Evolutionary conservation across 2,329 filamentous ascomycete species (phyloP).

Genomic region (Penicillium rolfsii): DNA sequence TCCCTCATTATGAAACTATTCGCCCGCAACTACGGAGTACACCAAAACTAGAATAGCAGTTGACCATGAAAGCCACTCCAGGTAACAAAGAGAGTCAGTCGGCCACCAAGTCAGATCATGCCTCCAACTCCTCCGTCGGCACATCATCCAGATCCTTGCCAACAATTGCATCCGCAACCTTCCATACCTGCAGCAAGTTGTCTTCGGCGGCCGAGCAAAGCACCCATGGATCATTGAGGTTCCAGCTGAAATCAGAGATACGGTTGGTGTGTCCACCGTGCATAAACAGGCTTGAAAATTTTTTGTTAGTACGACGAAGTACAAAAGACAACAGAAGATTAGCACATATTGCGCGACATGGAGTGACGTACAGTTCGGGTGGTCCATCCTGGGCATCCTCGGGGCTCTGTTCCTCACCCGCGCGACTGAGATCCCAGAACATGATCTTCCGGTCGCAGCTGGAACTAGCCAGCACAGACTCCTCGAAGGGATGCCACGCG

Average conservation of each 20-base stretch:
- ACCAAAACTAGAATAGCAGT: slow-evolving; percentile 9
- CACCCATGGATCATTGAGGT: slow-evolving; percentile 94
- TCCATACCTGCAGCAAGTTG: slow-evolving; percentile 95
- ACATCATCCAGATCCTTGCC: slow-evolving; percentile 75
- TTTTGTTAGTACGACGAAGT: slow-evolving; percentile 4
- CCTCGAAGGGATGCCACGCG: slow-evolving; percentile 91
- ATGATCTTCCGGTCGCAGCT: slow-evolving; percentile 92
- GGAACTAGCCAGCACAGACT: slow-evolving; percentile 83
- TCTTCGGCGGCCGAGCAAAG: slow-evolving; percentile 95
- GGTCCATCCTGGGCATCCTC: slow-evolving; percentile 95
- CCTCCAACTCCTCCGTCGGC: slow-evolving; percentile 75
- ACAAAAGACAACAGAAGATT: background rate
- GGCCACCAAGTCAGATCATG: slow-evolving; percentile 29
- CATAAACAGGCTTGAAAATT: slow-evolving; percentile 77
- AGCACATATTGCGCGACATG: background rate
- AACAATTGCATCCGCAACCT: slow-evolving; percentile 79
- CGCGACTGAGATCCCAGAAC: slow-evolving; percentile 92
- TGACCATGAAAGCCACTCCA: background rate
- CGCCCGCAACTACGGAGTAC: slow-evolving; percentile 4
- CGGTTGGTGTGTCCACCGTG: slow-evolving; percentile 98
- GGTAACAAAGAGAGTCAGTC: background rate
- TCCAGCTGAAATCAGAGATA: slow-evolving; percentile 97
- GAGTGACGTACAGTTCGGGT: slow-evolving; percentile 77
- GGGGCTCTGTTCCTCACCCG: slow-evolving; percentile 91
- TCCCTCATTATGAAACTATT: slow-evolving; percentile 15